Evolutionary conservation across 1,139 yeast species (phyloP).

Genomic region (Diutina scorzettiae): DNA sequence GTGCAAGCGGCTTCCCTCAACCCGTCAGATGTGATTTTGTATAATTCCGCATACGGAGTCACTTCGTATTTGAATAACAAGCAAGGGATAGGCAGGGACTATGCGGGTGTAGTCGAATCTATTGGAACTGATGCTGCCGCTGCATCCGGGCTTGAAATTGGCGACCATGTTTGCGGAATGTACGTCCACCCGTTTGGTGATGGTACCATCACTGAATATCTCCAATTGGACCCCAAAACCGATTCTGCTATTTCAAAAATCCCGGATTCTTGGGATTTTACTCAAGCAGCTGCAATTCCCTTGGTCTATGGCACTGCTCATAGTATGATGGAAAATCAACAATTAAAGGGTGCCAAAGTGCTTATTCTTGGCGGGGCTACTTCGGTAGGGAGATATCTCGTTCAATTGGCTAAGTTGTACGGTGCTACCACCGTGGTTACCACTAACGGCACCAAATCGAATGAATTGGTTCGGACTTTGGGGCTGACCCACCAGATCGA

Average conservation of each 20-base stretch:
- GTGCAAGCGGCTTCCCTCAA: constrained; percentile 50
- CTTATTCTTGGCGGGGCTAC: constrained; percentile 67
- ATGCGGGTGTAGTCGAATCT: constrained; percentile 47
- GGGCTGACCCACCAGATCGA: constrained; percentile 46
- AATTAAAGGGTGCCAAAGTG: constrained; percentile 19
- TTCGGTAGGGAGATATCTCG: constrained; percentile 51
- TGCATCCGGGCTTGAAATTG: constrained; percentile 28
- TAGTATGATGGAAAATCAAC: constrained; percentile 21
- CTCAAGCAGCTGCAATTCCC: constrained; percentile 50
- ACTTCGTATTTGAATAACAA: constrained; percentile 11
- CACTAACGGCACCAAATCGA: constrained; percentile 16
- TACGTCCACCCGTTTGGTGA: constrained; percentile 26
- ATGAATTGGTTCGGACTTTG: constrained; percentile 25
- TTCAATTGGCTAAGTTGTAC: constrained; percentile 38
- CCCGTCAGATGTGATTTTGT: constrained; percentile 52
- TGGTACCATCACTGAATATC: constrained; percentile 38
- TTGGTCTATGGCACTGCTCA: constrained; percentile 48
- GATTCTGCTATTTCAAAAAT: constrained; percentile 13
- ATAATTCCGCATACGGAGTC: constrained; percentile 16
- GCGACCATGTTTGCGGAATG: constrained; percentile 57
- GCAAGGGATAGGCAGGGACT: constrained; percentile 60
- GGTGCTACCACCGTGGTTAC: constrained; percentile 35
- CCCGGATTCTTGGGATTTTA: constrained; percentile 36
- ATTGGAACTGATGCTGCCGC: constrained; percentile 36
- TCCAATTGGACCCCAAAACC: constrained; percentile 25